Base-by-base conservation (phyloP, 345 rosid species). In the Fremontodendron californicum region DNA sequence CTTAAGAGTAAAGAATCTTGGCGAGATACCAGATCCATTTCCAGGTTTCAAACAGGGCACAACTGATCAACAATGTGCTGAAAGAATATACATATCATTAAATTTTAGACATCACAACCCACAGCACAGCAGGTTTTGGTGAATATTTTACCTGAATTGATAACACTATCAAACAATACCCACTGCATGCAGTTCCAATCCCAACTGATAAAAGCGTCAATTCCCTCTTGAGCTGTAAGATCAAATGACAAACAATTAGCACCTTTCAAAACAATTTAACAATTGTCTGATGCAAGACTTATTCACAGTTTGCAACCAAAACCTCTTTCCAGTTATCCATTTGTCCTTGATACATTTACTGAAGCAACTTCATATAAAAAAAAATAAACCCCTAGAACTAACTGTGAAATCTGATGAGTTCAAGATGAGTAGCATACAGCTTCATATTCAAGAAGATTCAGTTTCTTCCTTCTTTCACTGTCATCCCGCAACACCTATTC, bases 391-490 rank as follows among this genome's bases (percentile, higher is more conserved):
- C 73, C 74, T 18, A 18, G 8, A 48, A 79, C 81, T 81, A 82
- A 76, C 70, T 74, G 76, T 78, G 78, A 82, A 81, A 81, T 74
- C 84, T 65, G 66, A 64, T 54, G 77, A 84, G 80, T 71, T 69
- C 46, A 77, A 75, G 81, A 80, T 57, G 81, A 84, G 76, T 78
- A 72, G 80, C 96, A 78, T 92, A 95, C 99, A 77, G 98, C 98
- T 89, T 91, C 99, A 80, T 95, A 93, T 82, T 90, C 35, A 78
- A 95, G 96, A 80, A 93, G 79, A 86, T 89, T 95, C 27, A 95
- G 87, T 84, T 88, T 93, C 89, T 84, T 95, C 85, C 96, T 92
- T 82, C 89, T 87, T 78, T 92, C 93, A 18, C 96, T 81, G 80
- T 92, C 97, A 84, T 95, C 91, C 37, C 69, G 88, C 75, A 90